Evolutionary conservation across 2,329 filamentous ascomycete species (phyloP).

Genomic region (Raffaelea deltoideospora): DNA sequence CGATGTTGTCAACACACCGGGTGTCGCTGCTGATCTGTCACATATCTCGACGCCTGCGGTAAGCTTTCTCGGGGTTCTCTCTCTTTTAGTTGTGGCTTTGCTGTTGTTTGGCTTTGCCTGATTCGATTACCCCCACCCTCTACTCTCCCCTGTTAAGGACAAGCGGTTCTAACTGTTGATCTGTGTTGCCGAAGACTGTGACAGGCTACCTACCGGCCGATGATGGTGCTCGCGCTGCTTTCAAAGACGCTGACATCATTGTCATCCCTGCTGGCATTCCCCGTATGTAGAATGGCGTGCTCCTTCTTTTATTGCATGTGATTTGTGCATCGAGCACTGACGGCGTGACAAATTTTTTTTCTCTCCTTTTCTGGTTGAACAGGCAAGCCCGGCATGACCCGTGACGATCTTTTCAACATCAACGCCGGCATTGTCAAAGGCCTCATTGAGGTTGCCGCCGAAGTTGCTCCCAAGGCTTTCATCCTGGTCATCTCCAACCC

Average conservation of each 20-base stretch:
- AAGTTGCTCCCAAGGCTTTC: conserved; percentile 83
- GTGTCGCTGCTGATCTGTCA: conserved; percentile 88
- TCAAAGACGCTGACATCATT: conserved; percentile 89
- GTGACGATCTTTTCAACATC: conserved; percentile 99
- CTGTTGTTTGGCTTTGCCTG: too few species aligned
- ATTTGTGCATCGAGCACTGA: too few species aligned
- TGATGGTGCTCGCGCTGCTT: conserved; percentile 69
- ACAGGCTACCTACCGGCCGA: conserved; percentile 78
- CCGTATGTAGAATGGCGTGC: conserved; percentile 43
- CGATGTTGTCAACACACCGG: conserved; percentile 98
- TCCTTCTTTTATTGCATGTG: too few species aligned
- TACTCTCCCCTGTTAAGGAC: too few species aligned
- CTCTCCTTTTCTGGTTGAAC: neutral
- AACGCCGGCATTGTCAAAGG: conserved; percentile 97
- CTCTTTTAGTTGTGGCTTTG: too few species aligned
- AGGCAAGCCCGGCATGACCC: conserved; percentile 99
- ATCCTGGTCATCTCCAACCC: conserved; percentile 98
- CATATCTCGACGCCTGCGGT: conserved; percentile 89
- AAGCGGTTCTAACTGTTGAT: too few species aligned
- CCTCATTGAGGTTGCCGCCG: conserved; percentile 74
- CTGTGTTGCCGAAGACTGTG: conserved; percentile 59
- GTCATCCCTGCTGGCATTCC: conserved; percentile 97
- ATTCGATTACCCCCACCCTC: too few species aligned
- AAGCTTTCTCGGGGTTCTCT: conserved; percentile 14
- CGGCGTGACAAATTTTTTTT: too few species aligned